Percentiles rank a stretch among this genome's conserved stretches.
phyloP scores from a whole-genome alignment of 345 rosid genomes.

The Clarkia xantiana region DNA sequence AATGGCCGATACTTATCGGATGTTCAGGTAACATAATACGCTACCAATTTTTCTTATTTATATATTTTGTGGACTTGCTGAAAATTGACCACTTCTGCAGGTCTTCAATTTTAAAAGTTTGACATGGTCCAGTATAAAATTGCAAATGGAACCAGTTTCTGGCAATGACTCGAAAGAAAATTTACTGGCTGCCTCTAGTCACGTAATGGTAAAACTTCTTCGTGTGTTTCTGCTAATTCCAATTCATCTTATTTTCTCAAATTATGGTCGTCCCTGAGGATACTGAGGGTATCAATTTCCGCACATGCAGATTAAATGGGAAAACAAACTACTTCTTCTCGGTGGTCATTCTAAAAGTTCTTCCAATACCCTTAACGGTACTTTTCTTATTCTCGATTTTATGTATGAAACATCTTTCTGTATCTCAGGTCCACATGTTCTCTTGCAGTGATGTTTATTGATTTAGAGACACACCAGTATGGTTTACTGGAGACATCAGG shows the following conservation, averaged over 20 bases:
- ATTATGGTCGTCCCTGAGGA: background rate
- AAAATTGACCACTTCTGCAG: constrained; percentile 25
- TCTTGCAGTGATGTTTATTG: constrained; percentile 59
- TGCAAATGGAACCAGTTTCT: constrained; percentile 22
- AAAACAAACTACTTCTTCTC: constrained; percentile 56
- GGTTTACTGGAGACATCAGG: constrained; percentile 60
- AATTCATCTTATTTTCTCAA: background rate
- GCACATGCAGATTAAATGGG: constrained; percentile 60
- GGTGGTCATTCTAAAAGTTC: constrained; percentile 72
- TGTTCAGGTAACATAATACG: constrained; percentile 45
- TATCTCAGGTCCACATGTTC: constrained; percentile 4
- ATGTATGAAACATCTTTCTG: background rate
- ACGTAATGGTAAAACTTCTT: constrained; percentile 44
- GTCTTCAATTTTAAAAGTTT: constrained; percentile 73
- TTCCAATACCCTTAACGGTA: constrained; percentile 53
- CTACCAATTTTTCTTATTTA: constrained; percentile 2
- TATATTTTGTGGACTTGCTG: constrained; percentile 9
- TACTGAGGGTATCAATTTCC: background rate
- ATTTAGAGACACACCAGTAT: constrained; percentile 46
- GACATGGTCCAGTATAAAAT: constrained; percentile 54
- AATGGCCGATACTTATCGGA: constrained; percentile 87
- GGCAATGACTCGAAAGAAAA: constrained; percentile 32
- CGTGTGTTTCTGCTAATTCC: background rate
- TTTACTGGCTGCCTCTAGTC: constrained; percentile 68
- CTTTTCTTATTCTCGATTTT: constrained; percentile 4